phyloP scores from a whole-genome alignment of 805 yeast genomes.

The Starmerella sp. region DNA sequence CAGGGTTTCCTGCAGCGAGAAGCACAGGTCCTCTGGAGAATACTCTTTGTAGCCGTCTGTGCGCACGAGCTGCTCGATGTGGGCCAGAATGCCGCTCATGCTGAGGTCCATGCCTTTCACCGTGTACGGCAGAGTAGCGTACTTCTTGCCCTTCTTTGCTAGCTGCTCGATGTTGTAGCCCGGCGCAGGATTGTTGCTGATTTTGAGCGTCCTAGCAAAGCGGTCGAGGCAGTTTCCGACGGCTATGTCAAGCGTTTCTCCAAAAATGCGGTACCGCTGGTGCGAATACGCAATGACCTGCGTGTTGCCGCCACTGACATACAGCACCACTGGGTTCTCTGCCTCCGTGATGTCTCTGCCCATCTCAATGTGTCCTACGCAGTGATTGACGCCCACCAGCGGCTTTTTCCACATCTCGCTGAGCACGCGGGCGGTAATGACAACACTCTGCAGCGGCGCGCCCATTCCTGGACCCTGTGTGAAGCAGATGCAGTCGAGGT shows the following conservation, averaged over 20 bases:
- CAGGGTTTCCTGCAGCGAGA: slow-evolving; percentile 80
- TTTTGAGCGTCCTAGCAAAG: slow-evolving; percentile 81
- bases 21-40: slow-evolving; percentile 81
- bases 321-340: slow-evolving; percentile 87
- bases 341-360: slow-evolving; percentile 99
- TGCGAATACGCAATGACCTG: slow-evolving; percentile 95
- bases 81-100: slow-evolving; percentile 89
- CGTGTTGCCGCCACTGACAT: slow-evolving; percentile 97
- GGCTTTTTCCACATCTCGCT: slow-evolving; percentile 74
- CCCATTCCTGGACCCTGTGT: slow-evolving; percentile 99
- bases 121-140: slow-evolving; percentile 79
- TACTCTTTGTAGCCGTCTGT: slow-evolving; percentile 20
- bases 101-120: slow-evolving; percentile 98
- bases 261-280: slow-evolving; percentile 91
- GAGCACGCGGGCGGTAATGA: slow-evolving; percentile 79
- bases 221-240: slow-evolving; percentile 94
- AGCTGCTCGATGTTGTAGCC: slow-evolving; percentile 94
- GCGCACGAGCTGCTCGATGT: slow-evolving; percentile 62
- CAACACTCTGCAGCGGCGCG: slow-evolving; percentile 91
- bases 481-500: slow-evolving; percentile 57
- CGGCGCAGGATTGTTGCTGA: slow-evolving; percentile 90
- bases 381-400: slow-evolving; percentile 88
- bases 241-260: slow-evolving; percentile 97
- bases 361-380: slow-evolving; percentile 98
- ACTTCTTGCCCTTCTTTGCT: slow-evolving; percentile 51